Evolutionary conservation across 2,329 filamentous ascomycete genomes (phyloP), one percentile per base, ranked within the genome.

Genomic region (Arthrinium puccinioides): DNA sequence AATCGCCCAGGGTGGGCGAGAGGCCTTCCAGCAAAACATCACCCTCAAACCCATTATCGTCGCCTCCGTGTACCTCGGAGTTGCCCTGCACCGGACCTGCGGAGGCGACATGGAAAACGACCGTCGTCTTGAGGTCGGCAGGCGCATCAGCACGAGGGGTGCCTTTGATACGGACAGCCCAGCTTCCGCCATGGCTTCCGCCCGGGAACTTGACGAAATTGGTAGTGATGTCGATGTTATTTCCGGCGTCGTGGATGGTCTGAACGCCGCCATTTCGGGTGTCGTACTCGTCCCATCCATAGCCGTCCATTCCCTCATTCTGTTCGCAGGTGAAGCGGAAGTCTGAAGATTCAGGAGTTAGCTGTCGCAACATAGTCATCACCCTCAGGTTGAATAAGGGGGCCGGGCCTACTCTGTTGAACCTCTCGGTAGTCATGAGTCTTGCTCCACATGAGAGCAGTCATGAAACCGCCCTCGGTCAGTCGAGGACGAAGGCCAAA

Each of bases 281-380:
- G 62, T 98, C 92, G 60, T 94, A 98, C 58, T 94, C 87, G 53
- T 97, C 89, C 92, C 92, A 98, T 44, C 92, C 92, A 60, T 98
- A 98, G 39, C 90, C 90, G 32, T 79, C 84, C 74, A 98, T 94
- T 47, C 84, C 84, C 58, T 94, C 87, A 59, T 92, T 78, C 60
- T 98, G 92, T 61, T 97, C 92, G 64, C 92, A 98, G 0, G 92
- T 96, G 60, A 95, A 88, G 46, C 92, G 81, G 52, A 96, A 84
- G 51, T 82, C 87, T 92, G 55, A 2, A n/a, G n/a, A n/a, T n/a
- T n/a, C n/a, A n/a, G n/a, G n/a, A n/a, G n/a, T n/a, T n/a, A n/a
- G n/a, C n/a, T n/a, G n/a, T n/a, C n/a, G 37, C 18, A 6, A 15
- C 21, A 11, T 6, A 21, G 32, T 46, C 37, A 48, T 41, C 9